A percentile compares a stretch with the other conserved stretches of the same genome.
Conservation (phyloP, 805 yeast genomes). For the Ogataea naganishii region DNA sequence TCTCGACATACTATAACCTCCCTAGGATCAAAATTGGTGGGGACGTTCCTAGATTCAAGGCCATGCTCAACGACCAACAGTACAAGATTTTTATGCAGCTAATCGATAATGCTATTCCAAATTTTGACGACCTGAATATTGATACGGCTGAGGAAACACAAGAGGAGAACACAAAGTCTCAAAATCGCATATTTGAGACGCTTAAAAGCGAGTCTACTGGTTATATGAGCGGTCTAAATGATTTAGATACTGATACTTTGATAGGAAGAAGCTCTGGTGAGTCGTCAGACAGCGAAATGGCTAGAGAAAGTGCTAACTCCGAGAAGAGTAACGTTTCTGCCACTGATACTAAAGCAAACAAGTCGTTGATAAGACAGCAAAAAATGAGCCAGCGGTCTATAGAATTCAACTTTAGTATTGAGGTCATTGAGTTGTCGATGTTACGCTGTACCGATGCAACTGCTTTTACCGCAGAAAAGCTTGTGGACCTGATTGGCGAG, state of each 20-base stretch:
- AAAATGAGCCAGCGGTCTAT: slow-evolving; percentile 32
- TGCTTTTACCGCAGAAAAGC: slow-evolving; percentile 52
- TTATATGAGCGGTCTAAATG: too few relatives aligned
- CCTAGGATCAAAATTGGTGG: slow-evolving; percentile 72
- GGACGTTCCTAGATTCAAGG: slow-evolving; percentile 60
- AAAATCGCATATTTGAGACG: too few relatives aligned
- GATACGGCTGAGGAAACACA: slow-evolving; percentile 7
- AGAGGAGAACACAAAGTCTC: slow-evolving; percentile 7
- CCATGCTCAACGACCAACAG: slow-evolving; percentile 79
- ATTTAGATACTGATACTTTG: too few relatives aligned
- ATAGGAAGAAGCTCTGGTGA: too few relatives aligned
- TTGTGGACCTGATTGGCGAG: slow-evolving; percentile 69
- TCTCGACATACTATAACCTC: slow-evolving; percentile 69
- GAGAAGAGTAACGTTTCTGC: background rate
- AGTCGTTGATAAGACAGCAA: background rate
- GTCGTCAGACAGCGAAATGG: too few relatives aligned
- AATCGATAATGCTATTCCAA: slow-evolving; percentile 61
- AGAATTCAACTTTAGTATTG: slow-evolving; percentile 68
- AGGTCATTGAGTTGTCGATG: slow-evolving; percentile 49
- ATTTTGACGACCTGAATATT: slow-evolving; percentile 20
- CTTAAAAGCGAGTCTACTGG: too few relatives aligned
- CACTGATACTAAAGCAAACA: background rate
- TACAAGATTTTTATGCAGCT: slow-evolving; percentile 81
- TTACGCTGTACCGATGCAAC: slow-evolving; percentile 58
- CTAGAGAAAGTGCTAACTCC: background rate